Percentiles rank a stretch among this genome's conserved stretches.
Conservation (phyloP, 176 grass and related monocot genomes). For the Pharus latifolius region DNA sequence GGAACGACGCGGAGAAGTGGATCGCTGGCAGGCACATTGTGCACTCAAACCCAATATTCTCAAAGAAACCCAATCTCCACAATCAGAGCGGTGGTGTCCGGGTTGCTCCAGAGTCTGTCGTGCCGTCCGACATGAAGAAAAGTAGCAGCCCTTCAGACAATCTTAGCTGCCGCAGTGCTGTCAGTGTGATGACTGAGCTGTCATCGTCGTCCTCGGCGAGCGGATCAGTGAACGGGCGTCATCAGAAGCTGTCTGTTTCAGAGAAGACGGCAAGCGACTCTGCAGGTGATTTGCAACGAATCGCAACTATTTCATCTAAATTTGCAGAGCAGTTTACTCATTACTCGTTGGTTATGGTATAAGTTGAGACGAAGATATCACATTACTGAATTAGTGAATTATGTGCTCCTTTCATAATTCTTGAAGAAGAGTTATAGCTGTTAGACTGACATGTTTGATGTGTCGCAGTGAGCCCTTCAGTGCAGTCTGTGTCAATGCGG, state of each 20-base stretch:
- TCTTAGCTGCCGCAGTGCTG: background rate
- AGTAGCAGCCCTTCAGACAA: background rate
- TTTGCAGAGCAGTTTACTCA: too few species aligned
- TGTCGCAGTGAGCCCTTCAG: background rate
- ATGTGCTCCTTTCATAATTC: background rate
- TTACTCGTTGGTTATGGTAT: too few species aligned
- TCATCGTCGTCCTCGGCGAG: constrained; percentile 16
- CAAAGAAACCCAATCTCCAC: constrained; percentile 26
- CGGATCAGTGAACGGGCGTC: background rate
- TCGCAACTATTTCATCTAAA: background rate
- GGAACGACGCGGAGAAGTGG: constrained; percentile 99
- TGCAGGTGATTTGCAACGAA: background rate
- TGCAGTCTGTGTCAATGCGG: constrained; percentile 58
- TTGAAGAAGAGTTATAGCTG: background rate
- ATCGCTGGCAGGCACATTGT: constrained; percentile 66
- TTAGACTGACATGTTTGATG: too few species aligned
- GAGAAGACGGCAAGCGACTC: background rate
- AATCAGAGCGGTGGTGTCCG: background rate
- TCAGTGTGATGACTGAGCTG: constrained; percentile 12
- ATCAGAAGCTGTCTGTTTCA: constrained; percentile 12
- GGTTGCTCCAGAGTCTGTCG: constrained; percentile 27
- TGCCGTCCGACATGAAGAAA: background rate
- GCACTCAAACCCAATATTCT: constrained; percentile 66
- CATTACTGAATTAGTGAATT: too few species aligned
- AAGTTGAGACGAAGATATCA: too few species aligned